These are phyloP conservation scores for Ustulina deusta DNA, from an alignment of 2,329 filamentous ascomycete species.

Conservation along the genomic window DNA sequence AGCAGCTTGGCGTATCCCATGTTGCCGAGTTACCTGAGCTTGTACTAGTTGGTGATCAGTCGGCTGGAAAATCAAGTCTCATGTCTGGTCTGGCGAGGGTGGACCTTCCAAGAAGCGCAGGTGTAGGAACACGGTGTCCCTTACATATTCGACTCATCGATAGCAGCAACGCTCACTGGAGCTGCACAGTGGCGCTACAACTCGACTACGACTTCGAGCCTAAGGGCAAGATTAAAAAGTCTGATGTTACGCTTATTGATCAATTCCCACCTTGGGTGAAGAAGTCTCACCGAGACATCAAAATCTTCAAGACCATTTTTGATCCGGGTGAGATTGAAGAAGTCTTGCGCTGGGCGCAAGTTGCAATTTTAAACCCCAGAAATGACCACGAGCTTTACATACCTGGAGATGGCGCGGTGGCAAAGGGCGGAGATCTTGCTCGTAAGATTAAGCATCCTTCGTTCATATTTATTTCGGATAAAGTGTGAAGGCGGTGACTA, in stretches of 20 bases:
- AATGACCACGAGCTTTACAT: conserved; percentile 65
- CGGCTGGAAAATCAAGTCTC: conserved; percentile 79
- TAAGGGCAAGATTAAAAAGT: conserved; percentile 56
- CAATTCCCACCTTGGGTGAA: conserved; percentile 76
- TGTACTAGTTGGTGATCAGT: conserved; percentile 87
- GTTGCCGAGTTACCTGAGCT: conserved; percentile 80
- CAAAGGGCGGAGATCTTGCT: conserved; percentile 53
- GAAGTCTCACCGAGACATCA: conserved; percentile 58
- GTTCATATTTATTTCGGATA: neutral
- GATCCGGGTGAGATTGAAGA: conserved; percentile 73
- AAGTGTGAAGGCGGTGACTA: neutral
- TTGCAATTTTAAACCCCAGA: conserved; percentile 78
- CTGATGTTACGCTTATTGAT: conserved; percentile 61
- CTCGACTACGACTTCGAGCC: conserved; percentile 71
- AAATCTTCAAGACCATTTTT: conserved; percentile 73
- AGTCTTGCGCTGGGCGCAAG: conserved; percentile 78
- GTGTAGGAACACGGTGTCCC: conserved; percentile 79
- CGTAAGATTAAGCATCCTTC: conserved; percentile 44
- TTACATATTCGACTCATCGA: conserved; percentile 80
- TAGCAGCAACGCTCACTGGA: conserved; percentile 69
- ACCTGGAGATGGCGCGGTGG: conserved; percentile 60
- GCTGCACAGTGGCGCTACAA: conserved; percentile 74
- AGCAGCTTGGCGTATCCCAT: conserved; percentile 78
- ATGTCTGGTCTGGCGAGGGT: conserved; percentile 67
- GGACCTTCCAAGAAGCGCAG: conserved; percentile 65